Evolutionary conservation across 164 flowering plant genomes (phyloP).

Genomic region (Protea cynaroides): DNA sequence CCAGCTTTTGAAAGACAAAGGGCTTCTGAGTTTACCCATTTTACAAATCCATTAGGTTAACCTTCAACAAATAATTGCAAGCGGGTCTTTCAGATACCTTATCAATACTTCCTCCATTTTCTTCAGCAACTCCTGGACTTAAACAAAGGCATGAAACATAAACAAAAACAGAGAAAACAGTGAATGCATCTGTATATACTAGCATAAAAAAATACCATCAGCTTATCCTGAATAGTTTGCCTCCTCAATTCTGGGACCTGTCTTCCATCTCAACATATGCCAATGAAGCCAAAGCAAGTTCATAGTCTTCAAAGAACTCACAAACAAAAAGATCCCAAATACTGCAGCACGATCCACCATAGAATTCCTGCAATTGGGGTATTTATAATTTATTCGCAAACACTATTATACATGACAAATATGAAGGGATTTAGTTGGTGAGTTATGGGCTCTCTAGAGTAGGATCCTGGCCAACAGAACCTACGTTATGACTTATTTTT

Average conservation of each 20-base stretch:
- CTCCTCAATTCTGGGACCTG: constrained; percentile 34
- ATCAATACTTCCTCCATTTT: constrained; percentile 72
- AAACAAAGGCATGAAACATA: not conserved
- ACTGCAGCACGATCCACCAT: constrained; percentile 84
- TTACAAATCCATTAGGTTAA: constrained; percentile 56
- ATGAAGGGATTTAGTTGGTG: too few species aligned
- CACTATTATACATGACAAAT: too few species aligned
- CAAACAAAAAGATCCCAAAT: constrained; percentile 93
- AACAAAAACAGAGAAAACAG: not conserved
- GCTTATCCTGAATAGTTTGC: constrained; percentile 50
- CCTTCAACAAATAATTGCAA: constrained; percentile 75
- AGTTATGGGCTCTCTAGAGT: too few species aligned
- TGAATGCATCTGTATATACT: not conserved
- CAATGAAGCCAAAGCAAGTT: constrained; percentile 71
- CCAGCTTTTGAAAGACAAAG: constrained; percentile 73
- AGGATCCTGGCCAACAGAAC: too few species aligned
- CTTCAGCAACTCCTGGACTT: constrained; percentile 52
- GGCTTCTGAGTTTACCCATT: constrained; percentile 74
- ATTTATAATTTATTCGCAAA: not conserved
- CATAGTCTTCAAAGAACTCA: constrained; percentile 85
- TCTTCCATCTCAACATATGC: constrained; percentile 55
- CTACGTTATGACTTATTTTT: too few species aligned
- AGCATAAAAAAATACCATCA: constrained; percentile 38
- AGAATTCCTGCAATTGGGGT: constrained; percentile 45
- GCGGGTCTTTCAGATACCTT: constrained; percentile 43